Conservation (phyloP, 768 basidiomycete species). For the Mrakia frigida region DNA sequence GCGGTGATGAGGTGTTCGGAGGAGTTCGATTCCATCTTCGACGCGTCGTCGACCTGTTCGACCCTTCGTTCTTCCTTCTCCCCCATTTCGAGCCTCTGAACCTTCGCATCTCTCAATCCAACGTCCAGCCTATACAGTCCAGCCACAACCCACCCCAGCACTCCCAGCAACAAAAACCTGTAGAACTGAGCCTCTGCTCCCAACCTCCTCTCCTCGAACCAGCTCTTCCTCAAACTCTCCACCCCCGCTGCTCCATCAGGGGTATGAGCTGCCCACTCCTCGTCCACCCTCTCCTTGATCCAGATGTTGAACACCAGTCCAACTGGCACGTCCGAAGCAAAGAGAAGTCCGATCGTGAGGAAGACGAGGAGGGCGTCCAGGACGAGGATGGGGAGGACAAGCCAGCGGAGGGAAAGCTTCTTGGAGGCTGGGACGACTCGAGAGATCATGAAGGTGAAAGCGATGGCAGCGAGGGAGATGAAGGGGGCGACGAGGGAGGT, state of each 20-base stretch:
- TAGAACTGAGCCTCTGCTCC: neutral
- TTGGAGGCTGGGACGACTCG: neutral
- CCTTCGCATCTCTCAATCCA: no score
- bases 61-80: neutral
- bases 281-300: neutral
- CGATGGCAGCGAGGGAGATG: neutral
- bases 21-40: neutral
- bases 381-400: neutral
- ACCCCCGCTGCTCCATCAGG: no score
- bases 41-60: neutral
- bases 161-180: neutral
- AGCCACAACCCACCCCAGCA: neutral
- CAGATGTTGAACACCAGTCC: neutral
- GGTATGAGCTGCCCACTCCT: neutral
- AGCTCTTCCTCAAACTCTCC: neutral
- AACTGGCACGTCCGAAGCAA: neutral
- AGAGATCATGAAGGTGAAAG: neutral
- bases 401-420: neutral
- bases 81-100: no score
- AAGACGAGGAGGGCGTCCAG: neutral
- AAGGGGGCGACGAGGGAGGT: neutral
- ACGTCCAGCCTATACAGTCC: neutral
- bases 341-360: neutral
- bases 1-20: neutral
- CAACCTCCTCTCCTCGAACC: conserved; percentile 6